A percentile compares a stretch with the other conserved stretches of the same genome.
phyloP scores from a whole-genome alignment of 2,329 filamentous ascomycete genomes.

The Polytolypa hystricis region DNA sequence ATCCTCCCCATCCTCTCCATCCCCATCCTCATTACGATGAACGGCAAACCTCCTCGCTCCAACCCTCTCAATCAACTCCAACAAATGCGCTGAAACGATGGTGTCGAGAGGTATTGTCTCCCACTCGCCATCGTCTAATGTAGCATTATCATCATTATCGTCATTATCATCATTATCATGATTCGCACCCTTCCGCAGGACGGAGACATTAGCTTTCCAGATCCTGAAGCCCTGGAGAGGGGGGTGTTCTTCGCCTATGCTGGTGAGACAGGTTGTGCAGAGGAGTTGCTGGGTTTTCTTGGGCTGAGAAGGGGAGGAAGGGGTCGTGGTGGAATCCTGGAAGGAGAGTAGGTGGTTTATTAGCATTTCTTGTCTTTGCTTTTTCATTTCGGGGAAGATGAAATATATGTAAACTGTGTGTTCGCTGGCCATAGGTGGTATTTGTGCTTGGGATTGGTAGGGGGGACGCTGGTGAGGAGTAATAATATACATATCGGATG shows the following conservation, averaged over 20 bases:
- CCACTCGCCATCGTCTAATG: conserved; percentile 20
- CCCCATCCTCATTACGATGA: conserved; percentile 20
- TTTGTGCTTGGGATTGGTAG: no score
- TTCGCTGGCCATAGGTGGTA: no score
- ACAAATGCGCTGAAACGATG: conserved; percentile 43
- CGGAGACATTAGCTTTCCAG: conserved; percentile 38
- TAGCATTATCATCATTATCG: conserved; percentile 12
- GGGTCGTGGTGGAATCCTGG: no score
- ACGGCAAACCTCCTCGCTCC: conserved; percentile 47
- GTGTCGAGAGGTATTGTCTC: conserved; percentile 25
- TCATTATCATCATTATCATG: neutral
- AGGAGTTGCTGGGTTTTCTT: neutral
- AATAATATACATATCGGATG: no score
- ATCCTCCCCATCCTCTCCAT: no score
- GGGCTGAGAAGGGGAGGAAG: neutral
- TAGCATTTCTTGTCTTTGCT: no score
- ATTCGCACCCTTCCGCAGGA: conserved; percentile 11
- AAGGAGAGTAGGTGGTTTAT: no score
- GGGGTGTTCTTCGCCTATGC: conserved; percentile 30
- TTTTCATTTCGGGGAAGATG: no score
- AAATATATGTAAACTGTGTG: no score
- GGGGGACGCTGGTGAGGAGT: no score
- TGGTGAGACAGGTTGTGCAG: conserved; percentile 21
- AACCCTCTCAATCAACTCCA: conserved; percentile 45
- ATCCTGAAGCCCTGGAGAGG: conserved; percentile 26